These are phyloP conservation scores for Mycosarcoma maydis DNA, from an alignment of 1,284 basidiomycete species.

Conservation along the genomic window DNA sequence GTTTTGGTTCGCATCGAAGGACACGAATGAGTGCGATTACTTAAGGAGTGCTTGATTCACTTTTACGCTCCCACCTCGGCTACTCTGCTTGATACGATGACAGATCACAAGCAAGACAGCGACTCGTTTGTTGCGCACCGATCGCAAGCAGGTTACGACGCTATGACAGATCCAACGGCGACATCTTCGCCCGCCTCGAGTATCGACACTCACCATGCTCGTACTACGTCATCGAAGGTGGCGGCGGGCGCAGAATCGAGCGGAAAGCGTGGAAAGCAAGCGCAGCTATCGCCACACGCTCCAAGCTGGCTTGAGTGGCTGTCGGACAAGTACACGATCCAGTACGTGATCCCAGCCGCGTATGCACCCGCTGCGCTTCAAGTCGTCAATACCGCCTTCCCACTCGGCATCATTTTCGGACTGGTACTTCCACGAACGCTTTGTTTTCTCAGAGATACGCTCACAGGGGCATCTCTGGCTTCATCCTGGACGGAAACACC, in stretches of 20 bases:
- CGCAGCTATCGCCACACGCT: background rate
- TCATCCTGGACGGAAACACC: background rate
- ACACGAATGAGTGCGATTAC: too few relatives aligned
- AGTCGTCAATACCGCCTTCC: constrained; percentile 46
- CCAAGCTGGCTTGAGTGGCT: constrained; percentile 20
- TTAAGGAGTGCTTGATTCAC: background rate
- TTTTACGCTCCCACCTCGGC: background rate
- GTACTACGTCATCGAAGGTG: background rate
- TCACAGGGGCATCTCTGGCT: background rate
- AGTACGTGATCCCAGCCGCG: constrained; percentile 44
- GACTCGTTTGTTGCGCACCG: background rate
- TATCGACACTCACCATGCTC: constrained; percentile 1
- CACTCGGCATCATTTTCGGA: constrained; percentile 47
- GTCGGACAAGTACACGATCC: constrained; percentile 27
- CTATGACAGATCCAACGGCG: background rate
- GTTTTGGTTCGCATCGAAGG: too few relatives aligned
- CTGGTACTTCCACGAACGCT: constrained; percentile 31
- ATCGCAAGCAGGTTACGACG: background rate
- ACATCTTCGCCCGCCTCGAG: constrained; percentile 9
- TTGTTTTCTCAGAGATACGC: constrained; percentile 2
- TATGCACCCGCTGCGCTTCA: constrained; percentile 45
- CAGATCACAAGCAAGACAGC: background rate
- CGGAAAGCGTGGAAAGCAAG: constrained; percentile 1
- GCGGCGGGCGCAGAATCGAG: constrained; percentile 3
- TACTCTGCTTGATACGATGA: constrained; percentile 9